Percentiles rank a stretch among this genome's conserved stretches.
Evolutionary conservation across 129 eudicot species (phyloP).

Genomic region (Silybum marianum): DNA sequence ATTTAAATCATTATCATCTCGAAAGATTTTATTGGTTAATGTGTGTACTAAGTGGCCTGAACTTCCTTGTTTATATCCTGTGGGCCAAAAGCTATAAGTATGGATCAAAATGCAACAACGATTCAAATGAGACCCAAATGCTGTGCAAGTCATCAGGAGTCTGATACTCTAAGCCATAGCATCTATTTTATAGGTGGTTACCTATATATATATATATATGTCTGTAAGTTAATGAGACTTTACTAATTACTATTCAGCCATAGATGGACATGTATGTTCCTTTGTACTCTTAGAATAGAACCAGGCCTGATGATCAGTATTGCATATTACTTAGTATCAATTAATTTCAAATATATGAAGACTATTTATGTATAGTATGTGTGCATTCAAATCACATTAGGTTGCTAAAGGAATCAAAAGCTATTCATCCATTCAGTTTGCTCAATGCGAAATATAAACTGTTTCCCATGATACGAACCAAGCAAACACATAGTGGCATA

Average conservation of each 20-base stretch:
- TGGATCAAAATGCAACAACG: conserved; percentile 32
- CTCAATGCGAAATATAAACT: neutral
- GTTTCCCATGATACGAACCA: neutral
- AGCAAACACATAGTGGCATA: neutral
- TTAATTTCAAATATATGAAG: neutral
- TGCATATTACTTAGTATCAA: neutral
- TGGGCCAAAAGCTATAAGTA: conserved; percentile 77
- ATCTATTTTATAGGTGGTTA: conserved; percentile 18
- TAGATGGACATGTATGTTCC: conserved; percentile 19
- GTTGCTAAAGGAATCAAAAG: neutral
- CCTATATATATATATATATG: neutral
- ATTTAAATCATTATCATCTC: conserved; percentile 74
- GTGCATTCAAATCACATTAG: neutral
- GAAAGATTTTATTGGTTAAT: conserved; percentile 85
- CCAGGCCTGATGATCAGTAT: neutral
- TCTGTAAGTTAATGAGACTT: conserved; percentile 15
- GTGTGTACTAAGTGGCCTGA: conserved; percentile 72
- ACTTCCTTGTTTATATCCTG: conserved; percentile 66
- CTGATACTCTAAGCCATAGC: conserved; percentile 12
- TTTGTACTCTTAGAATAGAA: conserved; percentile 4
- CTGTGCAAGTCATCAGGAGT: conserved; percentile 40
- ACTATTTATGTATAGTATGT: neutral
- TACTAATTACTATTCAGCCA: neutral
- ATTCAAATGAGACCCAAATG: conserved; percentile 36
- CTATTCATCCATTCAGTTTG: neutral